Evolutionary conservation across 2,329 filamentous ascomycete genomes (phyloP).

Genomic region (Ceratocystis albifundus): DNA sequence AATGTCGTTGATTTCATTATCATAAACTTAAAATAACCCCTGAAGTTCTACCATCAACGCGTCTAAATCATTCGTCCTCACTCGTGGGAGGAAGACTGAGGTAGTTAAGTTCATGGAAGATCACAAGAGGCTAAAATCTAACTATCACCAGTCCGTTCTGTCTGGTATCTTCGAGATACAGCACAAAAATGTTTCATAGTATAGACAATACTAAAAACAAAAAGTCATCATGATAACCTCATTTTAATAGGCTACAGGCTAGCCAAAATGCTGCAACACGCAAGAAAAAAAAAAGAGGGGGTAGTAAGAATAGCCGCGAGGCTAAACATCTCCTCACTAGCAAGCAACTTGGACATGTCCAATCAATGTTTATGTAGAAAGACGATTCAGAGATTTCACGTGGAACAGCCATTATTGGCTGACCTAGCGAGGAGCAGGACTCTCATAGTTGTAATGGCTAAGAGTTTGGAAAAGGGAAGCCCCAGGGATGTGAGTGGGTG

Average conservation of each 20-base stretch:
- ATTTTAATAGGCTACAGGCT: not conserved
- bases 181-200: not conserved
- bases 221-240: not conserved
- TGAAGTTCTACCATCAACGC: constrained; percentile 17
- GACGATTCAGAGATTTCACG: not conserved
- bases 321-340: constrained; percentile 17
- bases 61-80: not conserved
- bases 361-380: constrained; percentile 6
- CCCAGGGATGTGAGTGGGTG: not conserved
- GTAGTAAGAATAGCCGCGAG: constrained; percentile 20
- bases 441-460: not conserved
- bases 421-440: not conserved
- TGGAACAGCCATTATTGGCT: not conserved
- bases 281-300: constrained; percentile 15
- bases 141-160: not conserved
- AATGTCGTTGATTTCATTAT: constrained; percentile 23
- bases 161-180: not conserved
- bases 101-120: not conserved
- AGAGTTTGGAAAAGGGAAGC: not conserved
- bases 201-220: not conserved
- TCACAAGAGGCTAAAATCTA: not conserved
- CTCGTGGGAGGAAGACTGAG: not conserved
- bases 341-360: constrained; percentile 16
- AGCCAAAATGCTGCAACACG: constrained; percentile 1
- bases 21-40: constrained; percentile 20